Percentiles rank a stretch among this genome's conserved stretches.
Evolutionary conservation across 306 rosid genomes (phyloP).

Genomic region (Quillaja saponaria): DNA sequence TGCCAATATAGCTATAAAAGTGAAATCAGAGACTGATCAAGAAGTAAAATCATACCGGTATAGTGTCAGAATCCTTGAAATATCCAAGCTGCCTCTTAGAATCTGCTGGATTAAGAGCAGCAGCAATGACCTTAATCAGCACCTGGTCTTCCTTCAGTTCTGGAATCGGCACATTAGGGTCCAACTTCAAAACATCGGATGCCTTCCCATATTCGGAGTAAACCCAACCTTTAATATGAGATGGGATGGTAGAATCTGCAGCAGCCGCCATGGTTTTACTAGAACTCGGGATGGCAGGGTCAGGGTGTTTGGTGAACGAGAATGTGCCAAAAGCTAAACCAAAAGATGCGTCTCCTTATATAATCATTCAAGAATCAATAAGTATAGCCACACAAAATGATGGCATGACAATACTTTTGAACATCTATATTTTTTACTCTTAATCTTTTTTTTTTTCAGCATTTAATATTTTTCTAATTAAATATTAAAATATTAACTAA

Average conservation of each 20-base stretch:
- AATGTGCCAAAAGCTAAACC: constrained; percentile 48
- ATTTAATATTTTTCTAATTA: too few species aligned
- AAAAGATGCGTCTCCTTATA: constrained; percentile 68
- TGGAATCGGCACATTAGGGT: constrained; percentile 44
- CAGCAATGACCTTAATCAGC: constrained; percentile 69
- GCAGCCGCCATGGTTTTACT: too few species aligned
- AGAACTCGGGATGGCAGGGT: constrained; percentile 48
- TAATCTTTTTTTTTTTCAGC: too few species aligned
- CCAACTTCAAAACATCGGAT: constrained; percentile 52
- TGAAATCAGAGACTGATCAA: background rate
- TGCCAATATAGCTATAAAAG: background rate
- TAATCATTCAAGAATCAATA: too few species aligned
- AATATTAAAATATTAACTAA: too few species aligned
- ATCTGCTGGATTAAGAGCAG: constrained; percentile 66
- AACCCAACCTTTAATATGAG: constrained; percentile 55
- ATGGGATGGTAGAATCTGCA: constrained; percentile 17
- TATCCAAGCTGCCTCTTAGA: constrained; percentile 48
- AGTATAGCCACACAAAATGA: too few species aligned
- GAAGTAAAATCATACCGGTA: constrained; percentile 37
- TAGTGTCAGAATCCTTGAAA: constrained; percentile 33
- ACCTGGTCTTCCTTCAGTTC: constrained; percentile 52
- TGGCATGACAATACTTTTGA: too few species aligned
- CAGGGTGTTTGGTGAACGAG: too few species aligned
- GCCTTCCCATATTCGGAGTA: constrained; percentile 53
- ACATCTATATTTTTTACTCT: too few species aligned